These are phyloP conservation scores for Nothophoma quercina DNA, from an alignment of 2,329 filamentous ascomycete species.

Conservation along the genomic window DNA sequence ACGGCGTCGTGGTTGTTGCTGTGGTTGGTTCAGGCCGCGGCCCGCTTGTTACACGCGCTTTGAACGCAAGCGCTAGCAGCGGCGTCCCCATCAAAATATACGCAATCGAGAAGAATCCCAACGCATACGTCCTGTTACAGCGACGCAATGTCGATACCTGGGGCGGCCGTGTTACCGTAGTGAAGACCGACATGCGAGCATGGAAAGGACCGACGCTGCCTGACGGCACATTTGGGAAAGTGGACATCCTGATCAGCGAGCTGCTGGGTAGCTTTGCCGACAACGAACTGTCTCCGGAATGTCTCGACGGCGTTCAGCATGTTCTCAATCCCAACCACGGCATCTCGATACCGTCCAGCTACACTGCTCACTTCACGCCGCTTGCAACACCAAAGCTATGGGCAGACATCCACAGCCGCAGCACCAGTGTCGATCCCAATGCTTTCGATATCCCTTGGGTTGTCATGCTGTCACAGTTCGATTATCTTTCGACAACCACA, in stretches of 20 bases:
- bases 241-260: constrained; percentile 95
- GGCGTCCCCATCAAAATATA: constrained; percentile 84
- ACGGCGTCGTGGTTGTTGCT: constrained; percentile 80
- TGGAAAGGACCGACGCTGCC: constrained; percentile 82
- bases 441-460: constrained; percentile 95
- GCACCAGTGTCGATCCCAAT: constrained; percentile 64
- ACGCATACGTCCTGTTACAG: constrained; percentile 92
- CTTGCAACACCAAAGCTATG: constrained; percentile 87
- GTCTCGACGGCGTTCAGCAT: constrained; percentile 92
- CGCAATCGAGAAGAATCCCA: constrained; percentile 97
- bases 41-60: constrained; percentile 85
- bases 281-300: constrained; percentile 96
- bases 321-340: constrained; percentile 81
- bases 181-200: constrained; percentile 96
- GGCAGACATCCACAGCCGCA: constrained; percentile 76
- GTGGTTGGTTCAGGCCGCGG: constrained; percentile 94
- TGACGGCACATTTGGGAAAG: constrained; percentile 65
- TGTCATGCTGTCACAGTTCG: constrained; percentile 87
- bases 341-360: constrained; percentile 91
- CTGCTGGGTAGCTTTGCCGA: constrained; percentile 94
- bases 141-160: constrained; percentile 83
- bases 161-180: constrained; percentile 80
- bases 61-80: constrained; percentile 79
- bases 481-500: constrained; percentile 74
- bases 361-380: constrained; percentile 93